Percentiles rank a stretch among this genome's conserved stretches.
phyloP scores from a whole-genome alignment of 2,329 filamentous ascomycete species.

The Aspergillus brunneoviolaceus region DNA sequence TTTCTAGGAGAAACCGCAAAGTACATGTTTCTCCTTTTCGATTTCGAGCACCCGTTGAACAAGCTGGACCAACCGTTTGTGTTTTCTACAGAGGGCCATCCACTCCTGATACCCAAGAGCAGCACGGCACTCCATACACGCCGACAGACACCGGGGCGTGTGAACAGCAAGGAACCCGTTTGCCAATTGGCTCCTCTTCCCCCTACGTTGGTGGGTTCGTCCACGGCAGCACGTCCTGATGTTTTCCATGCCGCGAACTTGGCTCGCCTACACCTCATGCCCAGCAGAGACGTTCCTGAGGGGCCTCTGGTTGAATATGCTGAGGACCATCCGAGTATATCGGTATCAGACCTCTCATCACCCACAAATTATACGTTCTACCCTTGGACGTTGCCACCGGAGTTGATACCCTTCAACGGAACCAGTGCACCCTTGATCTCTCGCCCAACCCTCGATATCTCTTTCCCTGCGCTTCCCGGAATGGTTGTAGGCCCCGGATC shows the following conservation, averaged over 20 bases:
- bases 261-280: slow-evolving; percentile 75
- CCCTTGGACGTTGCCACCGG: slow-evolving; percentile 84
- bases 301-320: slow-evolving; percentile 57
- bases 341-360: slow-evolving; percentile 55
- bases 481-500: slow-evolving; percentile 48
- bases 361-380: slow-evolving; percentile 80
- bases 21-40: slow-evolving; percentile 90
- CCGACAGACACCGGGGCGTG: slow-evolving; percentile 8
- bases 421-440: slow-evolving; percentile 71
- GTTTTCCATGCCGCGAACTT: slow-evolving; percentile 87
- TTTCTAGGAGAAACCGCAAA: slow-evolving; percentile 96
- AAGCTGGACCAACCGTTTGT: slow-evolving; percentile 82
- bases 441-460: slow-evolving; percentile 69
- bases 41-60: slow-evolving; percentile 82
- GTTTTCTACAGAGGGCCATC: slow-evolving; percentile 95
- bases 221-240: slow-evolving; percentile 74
- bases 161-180: slow-evolving; percentile 43
- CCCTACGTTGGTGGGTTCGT: slow-evolving; percentile 71
- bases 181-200: slow-evolving; percentile 65
- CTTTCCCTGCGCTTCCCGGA: slow-evolving; percentile 60
- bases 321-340: slow-evolving; percentile 55
- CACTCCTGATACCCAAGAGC: slow-evolving; percentile 73
- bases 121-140: slow-evolving; percentile 18
- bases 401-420: slow-evolving; percentile 72
- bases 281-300: slow-evolving; percentile 57